A percentile compares a stretch with the other conserved stretches of the same genome.
Evolutionary conservation across 768 basidiomycete genomes (phyloP).

Genomic region (Daedalea quercina): DNA sequence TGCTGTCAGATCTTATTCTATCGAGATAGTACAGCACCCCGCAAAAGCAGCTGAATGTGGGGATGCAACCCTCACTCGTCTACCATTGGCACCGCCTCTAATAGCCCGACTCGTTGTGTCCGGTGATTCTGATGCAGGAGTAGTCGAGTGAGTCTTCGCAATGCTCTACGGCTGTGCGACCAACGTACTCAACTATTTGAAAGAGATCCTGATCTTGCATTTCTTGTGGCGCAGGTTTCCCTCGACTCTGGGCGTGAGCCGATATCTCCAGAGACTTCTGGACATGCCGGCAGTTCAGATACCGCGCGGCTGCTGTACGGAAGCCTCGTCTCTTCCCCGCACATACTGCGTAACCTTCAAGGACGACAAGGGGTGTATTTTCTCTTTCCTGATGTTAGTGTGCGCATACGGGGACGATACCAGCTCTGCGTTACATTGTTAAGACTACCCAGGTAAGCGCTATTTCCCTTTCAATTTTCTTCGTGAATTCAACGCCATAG

Average conservation of each 20-base stretch:
- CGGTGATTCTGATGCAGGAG: conserved; percentile 62
- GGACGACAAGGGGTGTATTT: conserved; percentile 83
- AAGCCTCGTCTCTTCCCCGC: conserved; percentile 76
- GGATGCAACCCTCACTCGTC: conserved; percentile 61
- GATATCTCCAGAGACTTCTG: conserved; percentile 56
- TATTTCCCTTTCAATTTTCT: background rate
- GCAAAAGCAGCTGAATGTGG: conserved; percentile 79
- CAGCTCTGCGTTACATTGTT: conserved; percentile 68
- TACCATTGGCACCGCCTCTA: conserved; percentile 80
- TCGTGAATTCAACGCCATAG: background rate
- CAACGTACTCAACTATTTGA: background rate
- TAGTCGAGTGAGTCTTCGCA: conserved; percentile 64
- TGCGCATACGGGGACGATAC: conserved; percentile 72
- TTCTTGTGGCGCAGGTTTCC: conserved; percentile 79
- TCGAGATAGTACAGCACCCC: conserved; percentile 85
- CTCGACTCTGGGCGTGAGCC: conserved; percentile 65
- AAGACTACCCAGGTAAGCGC: conserved; percentile 65
- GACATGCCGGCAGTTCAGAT: no score
- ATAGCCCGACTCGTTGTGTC: conserved; percentile 74
- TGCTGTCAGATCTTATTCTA: conserved; percentile 49
- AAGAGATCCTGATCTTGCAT: conserved; percentile 83
- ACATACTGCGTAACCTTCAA: conserved; percentile 73
- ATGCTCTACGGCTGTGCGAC: background rate
- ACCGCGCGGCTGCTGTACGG: conserved; percentile 71
- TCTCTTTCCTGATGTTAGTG: conserved; percentile 85